These are phyloP conservation scores for Pestalotiopsis sp. DNA, from an alignment of 2,329 filamentous ascomycete species.

Conservation along the genomic window DNA sequence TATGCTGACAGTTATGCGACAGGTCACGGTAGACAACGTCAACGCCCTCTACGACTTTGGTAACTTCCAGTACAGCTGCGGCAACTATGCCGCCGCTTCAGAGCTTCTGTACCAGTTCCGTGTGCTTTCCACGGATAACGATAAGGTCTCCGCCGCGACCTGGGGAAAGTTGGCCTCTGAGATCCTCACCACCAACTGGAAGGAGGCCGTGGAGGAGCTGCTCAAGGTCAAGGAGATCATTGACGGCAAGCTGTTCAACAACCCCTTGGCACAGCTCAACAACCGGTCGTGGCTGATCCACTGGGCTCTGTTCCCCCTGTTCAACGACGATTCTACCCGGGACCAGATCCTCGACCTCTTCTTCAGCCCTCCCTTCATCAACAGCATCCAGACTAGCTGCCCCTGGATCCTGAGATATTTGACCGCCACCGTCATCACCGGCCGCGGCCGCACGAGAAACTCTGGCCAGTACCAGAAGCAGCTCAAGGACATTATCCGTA, in stretches of 20 bases:
- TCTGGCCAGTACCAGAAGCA: conserved; percentile 93
- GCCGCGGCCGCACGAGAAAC: conserved; percentile 80
- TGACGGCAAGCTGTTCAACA: conserved; percentile 93
- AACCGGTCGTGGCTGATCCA: conserved; percentile 97
- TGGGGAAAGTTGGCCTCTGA: conserved; percentile 98
- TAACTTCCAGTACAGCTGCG: conserved; percentile 97
- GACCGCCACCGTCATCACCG: conserved; percentile 91
- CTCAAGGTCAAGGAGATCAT: conserved; percentile 90
- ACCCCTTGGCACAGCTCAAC: conserved; percentile 91
- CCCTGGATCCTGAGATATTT: conserved; percentile 97
- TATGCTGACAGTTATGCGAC: conserved; percentile 42
- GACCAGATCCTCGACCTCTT: conserved; percentile 93
- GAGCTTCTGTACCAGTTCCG: conserved; percentile 98
- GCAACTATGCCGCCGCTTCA: conserved; percentile 86
- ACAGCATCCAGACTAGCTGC: conserved; percentile 97
- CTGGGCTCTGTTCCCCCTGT: conserved; percentile 98
- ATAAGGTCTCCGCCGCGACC: conserved; percentile 92
- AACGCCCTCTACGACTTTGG: conserved; percentile 94
- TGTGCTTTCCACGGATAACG: conserved; percentile 96
- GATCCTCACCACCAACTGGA: conserved; percentile 95
- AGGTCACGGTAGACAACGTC: conserved; percentile 93
- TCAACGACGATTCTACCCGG: conserved; percentile 92
- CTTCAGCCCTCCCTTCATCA: conserved; percentile 97
- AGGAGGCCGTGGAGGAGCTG: conserved; percentile 86
- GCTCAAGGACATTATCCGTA: conserved; percentile 93